Conservation (phyloP, 805 yeast species). For the Lachancea lanzarotensis region DNA sequence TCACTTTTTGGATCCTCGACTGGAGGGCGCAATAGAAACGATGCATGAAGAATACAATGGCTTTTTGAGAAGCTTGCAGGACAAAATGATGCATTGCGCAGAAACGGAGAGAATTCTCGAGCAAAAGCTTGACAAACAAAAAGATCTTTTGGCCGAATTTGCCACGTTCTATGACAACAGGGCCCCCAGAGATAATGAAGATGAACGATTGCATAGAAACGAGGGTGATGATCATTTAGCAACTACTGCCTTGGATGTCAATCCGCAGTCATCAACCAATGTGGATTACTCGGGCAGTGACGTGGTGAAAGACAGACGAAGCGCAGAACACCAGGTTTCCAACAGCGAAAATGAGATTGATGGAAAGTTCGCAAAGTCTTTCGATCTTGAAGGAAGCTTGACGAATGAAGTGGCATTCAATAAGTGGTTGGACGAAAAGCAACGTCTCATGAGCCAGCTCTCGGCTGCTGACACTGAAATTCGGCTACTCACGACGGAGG, state of each 20-base stretch:
- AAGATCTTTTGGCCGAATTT: conserved; percentile 9
- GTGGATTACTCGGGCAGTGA: too few species aligned
- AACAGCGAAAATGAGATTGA: too few species aligned
- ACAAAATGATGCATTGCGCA: conserved; percentile 18
- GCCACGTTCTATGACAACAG: background rate
- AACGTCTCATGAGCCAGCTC: background rate
- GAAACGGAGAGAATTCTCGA: conserved; percentile 15
- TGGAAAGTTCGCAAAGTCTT: too few species aligned
- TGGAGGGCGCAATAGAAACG: conserved; percentile 26
- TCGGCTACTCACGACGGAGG: conserved; percentile 7
- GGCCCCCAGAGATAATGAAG: background rate
- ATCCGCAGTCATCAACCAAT: background rate
- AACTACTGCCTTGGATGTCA: background rate
- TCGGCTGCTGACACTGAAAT: conserved; percentile 1
- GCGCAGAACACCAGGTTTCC: too few species aligned
- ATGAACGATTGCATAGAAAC: background rate
- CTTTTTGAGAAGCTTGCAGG: conserved; percentile 22
- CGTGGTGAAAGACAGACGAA: too few species aligned
- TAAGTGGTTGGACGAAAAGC: conserved; percentile 2
- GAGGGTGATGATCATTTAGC: background rate
- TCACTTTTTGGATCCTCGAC: conserved; percentile 16
- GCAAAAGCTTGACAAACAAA: conserved; percentile 21
- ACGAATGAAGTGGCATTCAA: too few species aligned
- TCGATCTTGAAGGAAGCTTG: too few species aligned
- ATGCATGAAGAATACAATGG: conserved; percentile 27